Evolutionary conservation across 306 rosid species (phyloP).

Genomic region (Mimosa bimucronata): DNA sequence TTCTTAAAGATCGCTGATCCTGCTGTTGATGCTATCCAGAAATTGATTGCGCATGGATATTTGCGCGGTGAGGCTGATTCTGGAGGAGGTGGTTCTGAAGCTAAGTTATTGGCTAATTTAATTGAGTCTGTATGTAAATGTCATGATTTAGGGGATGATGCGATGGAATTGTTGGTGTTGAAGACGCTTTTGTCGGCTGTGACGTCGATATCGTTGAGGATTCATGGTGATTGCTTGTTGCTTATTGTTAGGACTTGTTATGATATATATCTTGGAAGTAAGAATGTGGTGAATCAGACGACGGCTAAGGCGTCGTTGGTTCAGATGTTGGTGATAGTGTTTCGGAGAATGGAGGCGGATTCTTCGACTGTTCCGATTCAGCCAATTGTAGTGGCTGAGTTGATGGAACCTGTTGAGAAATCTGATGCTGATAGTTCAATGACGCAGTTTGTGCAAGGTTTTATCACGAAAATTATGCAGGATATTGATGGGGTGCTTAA

Average conservation of each 20-base stretch:
- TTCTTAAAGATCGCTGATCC: slow-evolving; percentile 93
- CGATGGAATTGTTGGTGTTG: slow-evolving; percentile 76
- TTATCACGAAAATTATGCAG: slow-evolving; percentile 92
- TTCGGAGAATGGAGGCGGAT: slow-evolving; percentile 98
- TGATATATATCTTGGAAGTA: slow-evolving; percentile 84
- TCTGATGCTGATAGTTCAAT: slow-evolving; percentile 70
- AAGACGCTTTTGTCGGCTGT: slow-evolving; percentile 93
- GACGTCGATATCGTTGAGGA: slow-evolving; percentile 86
- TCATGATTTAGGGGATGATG: slow-evolving; percentile 84
- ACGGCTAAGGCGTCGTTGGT: slow-evolving; percentile 96
- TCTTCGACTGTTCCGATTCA: slow-evolving; percentile 93
- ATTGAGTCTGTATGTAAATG: slow-evolving; percentile 94
- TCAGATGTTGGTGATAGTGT: slow-evolving; percentile 97
- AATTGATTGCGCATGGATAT: slow-evolving; percentile 81
- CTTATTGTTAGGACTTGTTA: slow-evolving; percentile 92
- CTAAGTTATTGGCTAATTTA: slow-evolving; percentile 69
- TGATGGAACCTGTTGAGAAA: slow-evolving; percentile 87
- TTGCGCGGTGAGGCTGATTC: slow-evolving; percentile 94
- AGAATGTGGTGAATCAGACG: slow-evolving; percentile 87
- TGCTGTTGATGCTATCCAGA: slow-evolving; percentile 94
- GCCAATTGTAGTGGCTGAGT: slow-evolving; percentile 94
- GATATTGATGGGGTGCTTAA: slow-evolving; percentile 96
- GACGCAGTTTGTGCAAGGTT: slow-evolving; percentile 95
- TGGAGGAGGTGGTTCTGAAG: slow-evolving; percentile 58
- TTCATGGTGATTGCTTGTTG: slow-evolving; percentile 94